Evolutionary conservation across 306 rosid genomes (phyloP).

Genomic region (Elaeagnus macrophylla): DNA sequence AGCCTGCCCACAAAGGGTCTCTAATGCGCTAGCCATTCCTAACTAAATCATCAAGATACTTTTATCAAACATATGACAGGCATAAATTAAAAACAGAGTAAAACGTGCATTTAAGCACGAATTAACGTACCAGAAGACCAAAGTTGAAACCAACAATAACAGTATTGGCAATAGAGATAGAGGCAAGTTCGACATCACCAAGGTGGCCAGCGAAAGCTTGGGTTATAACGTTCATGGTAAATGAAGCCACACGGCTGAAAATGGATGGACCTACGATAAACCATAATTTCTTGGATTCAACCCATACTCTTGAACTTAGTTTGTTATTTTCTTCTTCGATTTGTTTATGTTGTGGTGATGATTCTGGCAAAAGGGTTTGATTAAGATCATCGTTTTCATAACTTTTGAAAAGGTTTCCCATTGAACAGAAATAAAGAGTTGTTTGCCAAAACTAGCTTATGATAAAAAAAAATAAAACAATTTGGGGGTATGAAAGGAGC

Average conservation of each 20-base stretch:
- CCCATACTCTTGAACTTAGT: constrained; percentile 6
- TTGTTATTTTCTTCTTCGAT: too few species aligned
- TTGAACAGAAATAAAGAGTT: too few species aligned
- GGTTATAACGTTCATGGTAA: constrained; percentile 13
- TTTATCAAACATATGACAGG: background rate
- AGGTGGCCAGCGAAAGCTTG: constrained; percentile 19
- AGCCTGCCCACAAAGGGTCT: constrained; percentile 39
- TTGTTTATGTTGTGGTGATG: too few species aligned
- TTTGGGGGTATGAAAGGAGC: too few species aligned
- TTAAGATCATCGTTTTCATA: too few species aligned
- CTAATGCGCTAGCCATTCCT: constrained; percentile 42
- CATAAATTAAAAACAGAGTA: background rate
- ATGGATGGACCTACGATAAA: constrained; percentile 11
- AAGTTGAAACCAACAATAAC: constrained; percentile 13
- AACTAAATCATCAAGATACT: constrained; percentile 5
- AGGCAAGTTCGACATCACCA: constrained; percentile 16
- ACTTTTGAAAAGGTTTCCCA: too few species aligned
- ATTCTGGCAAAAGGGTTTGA: too few species aligned
- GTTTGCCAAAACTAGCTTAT: too few species aligned
- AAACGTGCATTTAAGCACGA: background rate
- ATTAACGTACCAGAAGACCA: constrained; percentile 12
- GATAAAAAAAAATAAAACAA: too few species aligned
- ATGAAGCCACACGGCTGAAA: constrained; percentile 4
- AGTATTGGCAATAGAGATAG: constrained; percentile 12
- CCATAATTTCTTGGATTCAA: constrained; percentile 20